These are phyloP conservation scores for Gracilaria vermiculophylla DNA, from an alignment of 23 red algal genomes.

Conservation along the genomic window DNA sequence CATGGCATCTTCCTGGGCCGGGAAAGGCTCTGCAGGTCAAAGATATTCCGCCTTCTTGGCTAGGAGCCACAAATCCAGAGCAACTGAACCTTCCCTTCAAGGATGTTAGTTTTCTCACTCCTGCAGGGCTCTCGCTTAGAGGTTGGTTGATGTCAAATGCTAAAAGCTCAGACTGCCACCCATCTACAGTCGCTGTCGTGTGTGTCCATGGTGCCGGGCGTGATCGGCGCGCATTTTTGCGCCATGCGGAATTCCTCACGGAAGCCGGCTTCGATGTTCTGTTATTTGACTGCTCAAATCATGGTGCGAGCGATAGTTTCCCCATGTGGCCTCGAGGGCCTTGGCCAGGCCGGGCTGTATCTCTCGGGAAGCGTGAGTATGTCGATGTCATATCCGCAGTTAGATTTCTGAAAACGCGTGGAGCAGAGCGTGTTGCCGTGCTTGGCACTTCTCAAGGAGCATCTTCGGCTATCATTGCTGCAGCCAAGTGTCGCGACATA, in stretches of 20 bases:
- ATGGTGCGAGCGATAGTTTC: constrained; percentile 76
- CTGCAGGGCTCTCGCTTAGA: neutral
- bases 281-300: constrained; percentile 88
- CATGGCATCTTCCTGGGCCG: constrained; percentile 16
- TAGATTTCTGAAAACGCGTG: constrained; percentile 6
- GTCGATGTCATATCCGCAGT: constrained; percentile 47
- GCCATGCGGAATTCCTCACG: constrained; percentile 63
- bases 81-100: neutral
- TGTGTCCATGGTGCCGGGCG: constrained; percentile 93
- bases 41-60: neutral
- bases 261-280: constrained; percentile 72
- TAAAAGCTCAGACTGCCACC: neutral
- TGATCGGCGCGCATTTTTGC: constrained; percentile 87
- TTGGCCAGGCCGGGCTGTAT: constrained; percentile 47
- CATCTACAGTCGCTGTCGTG: constrained; percentile 34
- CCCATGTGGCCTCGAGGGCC: neutral
- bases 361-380: constrained; percentile 47
- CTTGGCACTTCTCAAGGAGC: constrained; percentile 62
- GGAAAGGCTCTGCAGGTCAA: neutral
- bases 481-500: neutral
- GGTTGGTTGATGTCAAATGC: neutral
- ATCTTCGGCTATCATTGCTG: constrained; percentile 30
- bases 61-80: neutral
- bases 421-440: constrained; percentile 34
- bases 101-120: constrained; percentile 4